These are phyloP conservation scores for Trichoderma simmonsii DNA, from an alignment of 2,329 filamentous ascomycete genomes.

Conservation along the genomic window DNA sequence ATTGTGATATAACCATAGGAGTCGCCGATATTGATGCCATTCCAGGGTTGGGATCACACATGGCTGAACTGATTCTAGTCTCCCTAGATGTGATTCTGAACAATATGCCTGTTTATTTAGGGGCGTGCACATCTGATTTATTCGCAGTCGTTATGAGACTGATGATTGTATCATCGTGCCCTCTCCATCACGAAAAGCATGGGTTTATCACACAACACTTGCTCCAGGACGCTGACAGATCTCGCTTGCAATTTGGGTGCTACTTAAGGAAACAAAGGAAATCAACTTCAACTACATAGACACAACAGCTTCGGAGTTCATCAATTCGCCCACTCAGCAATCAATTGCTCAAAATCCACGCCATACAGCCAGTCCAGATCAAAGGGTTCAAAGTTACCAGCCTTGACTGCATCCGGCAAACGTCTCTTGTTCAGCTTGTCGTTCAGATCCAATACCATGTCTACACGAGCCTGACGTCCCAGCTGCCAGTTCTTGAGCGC, in stretches of 20 bases:
- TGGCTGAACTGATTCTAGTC: not conserved
- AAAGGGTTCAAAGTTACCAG: conserved; percentile 25
- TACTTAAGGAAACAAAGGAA: not conserved
- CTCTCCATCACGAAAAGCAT: not conserved
- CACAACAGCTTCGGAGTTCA: not conserved
- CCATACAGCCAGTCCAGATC: conserved; percentile 45
- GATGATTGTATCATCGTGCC: too few relatives aligned
- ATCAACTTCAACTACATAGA: not conserved
- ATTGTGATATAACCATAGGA: not conserved
- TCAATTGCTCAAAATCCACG: conserved; percentile 36
- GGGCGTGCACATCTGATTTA: not conserved
- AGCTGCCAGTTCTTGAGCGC: conserved; percentile 45
- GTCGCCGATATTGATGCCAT: not conserved
- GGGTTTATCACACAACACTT: not conserved
- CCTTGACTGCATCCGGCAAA: conserved; percentile 37
- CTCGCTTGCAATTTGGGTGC: not conserved
- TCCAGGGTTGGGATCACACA: not conserved
- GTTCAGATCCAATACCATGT: conserved; percentile 47
- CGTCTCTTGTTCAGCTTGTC: conserved; percentile 45
- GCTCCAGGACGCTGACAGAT: not conserved
- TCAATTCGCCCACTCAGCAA: conserved; percentile 25
- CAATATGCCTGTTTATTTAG: not conserved
- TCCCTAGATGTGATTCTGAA: not conserved
- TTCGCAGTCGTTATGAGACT: not conserved
- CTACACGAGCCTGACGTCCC: conserved; percentile 46